Base-by-base conservation (phyloP, 441 rosid genomes). In the Daphne laureola region DNA sequence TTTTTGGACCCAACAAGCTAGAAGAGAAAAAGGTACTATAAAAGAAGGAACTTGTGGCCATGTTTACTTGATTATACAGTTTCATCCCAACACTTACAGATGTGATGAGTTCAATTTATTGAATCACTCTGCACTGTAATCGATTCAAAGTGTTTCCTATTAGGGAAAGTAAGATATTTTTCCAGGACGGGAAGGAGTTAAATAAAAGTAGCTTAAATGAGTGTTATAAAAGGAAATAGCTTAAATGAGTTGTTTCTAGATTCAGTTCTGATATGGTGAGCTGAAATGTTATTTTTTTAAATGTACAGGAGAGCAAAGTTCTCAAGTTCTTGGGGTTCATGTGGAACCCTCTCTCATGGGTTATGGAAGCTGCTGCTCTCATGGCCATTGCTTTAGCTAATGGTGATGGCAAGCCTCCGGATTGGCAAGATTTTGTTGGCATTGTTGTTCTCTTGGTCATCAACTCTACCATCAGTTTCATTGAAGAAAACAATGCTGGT, bases 281-380 rank as follows among this genome's bases (percentile, higher is more conserved):
- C 59, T 45, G 15, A 40, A 45, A 36, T 36, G 36, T 31, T 12
- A 1, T 41, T 14, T 21, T 46, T 59, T 31, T 11, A 21, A 21
- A 47, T 46, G 45, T 46, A 49, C 76, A 89, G 96, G 98, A 87
- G 76, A 87, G 87, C 87, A 90, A 90, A 64, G 0, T 90, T n/a
- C 87, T 90, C 54, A 90, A 90, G 90, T 90, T 90, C 60, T 69
- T 87, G 73, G 96, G 98, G 69, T 90, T 90, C 62, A 87, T 90
- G 98, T 87, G 98, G 96, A 90, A 90, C 58, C 96, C 96, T 11
- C 78, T 90, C 18, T 90, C 97, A 9, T 90, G 97, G 97, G 97
- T 87, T 27, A 87, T 90, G 98, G 98, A 90, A 67, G 74, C 91
- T 51, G 95, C 96, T 63, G 96, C 98, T 12, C 54, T 90, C 40